Evolutionary conservation across 2,329 filamentous ascomycete genomes (phyloP).

Genomic region (Fusarium domesticum): DNA sequence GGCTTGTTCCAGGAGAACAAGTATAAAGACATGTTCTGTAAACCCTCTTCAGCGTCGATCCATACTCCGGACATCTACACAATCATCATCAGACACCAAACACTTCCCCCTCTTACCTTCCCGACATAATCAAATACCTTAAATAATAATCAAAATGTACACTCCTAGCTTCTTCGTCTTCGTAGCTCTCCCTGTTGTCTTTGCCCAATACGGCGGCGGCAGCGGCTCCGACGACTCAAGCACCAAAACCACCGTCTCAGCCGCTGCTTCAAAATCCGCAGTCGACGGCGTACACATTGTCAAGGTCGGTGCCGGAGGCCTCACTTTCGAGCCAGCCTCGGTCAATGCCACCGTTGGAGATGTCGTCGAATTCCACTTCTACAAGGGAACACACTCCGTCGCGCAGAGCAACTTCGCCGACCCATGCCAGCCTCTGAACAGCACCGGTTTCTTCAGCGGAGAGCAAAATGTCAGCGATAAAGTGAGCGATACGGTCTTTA

Average conservation of each 20-base stretch:
- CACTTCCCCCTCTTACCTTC: neutral
- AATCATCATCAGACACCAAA: neutral
- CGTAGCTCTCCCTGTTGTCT: conserved; percentile 8
- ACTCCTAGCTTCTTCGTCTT: conserved; percentile 13
- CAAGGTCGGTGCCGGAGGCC: conserved; percentile 26
- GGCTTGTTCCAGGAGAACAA: too few species aligned
- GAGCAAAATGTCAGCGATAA: conserved; percentile 10
- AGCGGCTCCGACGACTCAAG: neutral
- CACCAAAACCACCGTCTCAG: neutral
- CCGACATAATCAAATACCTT: too few species aligned
- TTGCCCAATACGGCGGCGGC: conserved; percentile 10
- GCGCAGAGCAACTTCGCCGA: conserved; percentile 57
- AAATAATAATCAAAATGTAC: conserved; percentile 14
- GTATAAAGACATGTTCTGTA: neutral
- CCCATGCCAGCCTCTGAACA: conserved; percentile 56
- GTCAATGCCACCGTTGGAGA: conserved; percentile 50
- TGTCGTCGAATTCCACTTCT: conserved; percentile 45
- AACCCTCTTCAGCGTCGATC: neutral
- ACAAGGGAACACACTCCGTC: conserved; percentile 56
- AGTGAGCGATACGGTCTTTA: conserved; percentile 21
- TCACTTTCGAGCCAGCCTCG: conserved; percentile 51
- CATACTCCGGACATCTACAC: neutral
- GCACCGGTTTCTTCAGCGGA: conserved; percentile 44
- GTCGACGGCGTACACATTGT: conserved; percentile 17
- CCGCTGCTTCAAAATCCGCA: neutral